phyloP scores from a whole-genome alignment of 139 green algal species.

The Haematococcus sp. region DNA sequence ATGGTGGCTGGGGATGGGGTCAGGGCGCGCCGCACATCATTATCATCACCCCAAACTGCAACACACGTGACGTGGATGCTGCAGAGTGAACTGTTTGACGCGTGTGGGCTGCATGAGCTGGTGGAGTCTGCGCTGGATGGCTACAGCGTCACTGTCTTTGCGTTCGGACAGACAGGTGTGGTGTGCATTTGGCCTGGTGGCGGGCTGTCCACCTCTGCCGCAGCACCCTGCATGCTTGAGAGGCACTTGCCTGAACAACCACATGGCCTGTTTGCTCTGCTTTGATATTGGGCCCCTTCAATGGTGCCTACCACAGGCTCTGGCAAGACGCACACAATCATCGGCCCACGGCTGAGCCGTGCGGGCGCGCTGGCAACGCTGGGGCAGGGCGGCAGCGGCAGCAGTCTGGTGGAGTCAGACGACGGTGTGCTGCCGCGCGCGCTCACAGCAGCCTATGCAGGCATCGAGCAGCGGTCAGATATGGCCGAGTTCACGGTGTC shows the following conservation, averaged over 20 bases:
- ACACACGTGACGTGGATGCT: no score
- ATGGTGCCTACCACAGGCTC: no score
- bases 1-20: no score
- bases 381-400: not conserved
- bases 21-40: no score
- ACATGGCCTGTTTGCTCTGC: no score
- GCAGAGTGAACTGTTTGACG: conserved; percentile 48
- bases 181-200: no score
- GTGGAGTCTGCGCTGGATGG: conserved; percentile 61
- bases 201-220: no score
- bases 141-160: conserved; percentile 69
- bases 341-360: conserved; percentile 54
- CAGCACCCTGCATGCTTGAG: no score
- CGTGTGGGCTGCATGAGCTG: conserved; percentile 56
- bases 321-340: conserved; percentile 84
- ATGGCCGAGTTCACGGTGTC: conserved; percentile 21
- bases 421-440: conserved; percentile 62
- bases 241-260: no score
- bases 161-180: conserved; percentile 57
- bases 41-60: no score
- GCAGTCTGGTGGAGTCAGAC: conserved; percentile 16
- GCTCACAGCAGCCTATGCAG: conserved; percentile 20
- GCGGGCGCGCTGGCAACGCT: not conserved
- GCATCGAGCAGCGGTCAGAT: conserved; percentile 20
- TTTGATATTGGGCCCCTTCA: no score